Percentiles rank a stretch among this genome's conserved stretches.
Evolutionary conservation across 768 basidiomycete genomes (phyloP).

Genomic region (Hysterangium stoloniferum): DNA sequence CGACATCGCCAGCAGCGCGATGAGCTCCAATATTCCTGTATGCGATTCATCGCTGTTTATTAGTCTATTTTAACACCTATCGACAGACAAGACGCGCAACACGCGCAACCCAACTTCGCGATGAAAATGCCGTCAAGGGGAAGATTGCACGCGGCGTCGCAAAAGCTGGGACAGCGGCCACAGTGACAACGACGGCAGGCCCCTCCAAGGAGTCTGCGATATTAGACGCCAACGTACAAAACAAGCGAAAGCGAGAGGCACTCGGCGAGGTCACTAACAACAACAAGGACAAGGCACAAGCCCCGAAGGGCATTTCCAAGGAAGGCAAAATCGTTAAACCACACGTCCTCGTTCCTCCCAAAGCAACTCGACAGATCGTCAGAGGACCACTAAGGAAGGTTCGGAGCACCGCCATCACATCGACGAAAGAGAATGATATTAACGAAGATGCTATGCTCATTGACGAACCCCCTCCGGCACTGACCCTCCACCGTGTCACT

Average conservation of each 20-base stretch:
- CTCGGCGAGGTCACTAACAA: constrained; percentile 58
- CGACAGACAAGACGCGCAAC: constrained; percentile 55
- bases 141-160: constrained; percentile 35
- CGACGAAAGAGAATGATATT: constrained; percentile 12
- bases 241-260: constrained; percentile 70
- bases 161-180: constrained; percentile 42
- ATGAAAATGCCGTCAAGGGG: constrained; percentile 65
- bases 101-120: constrained; percentile 45
- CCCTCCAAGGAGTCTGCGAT: constrained; percentile 31
- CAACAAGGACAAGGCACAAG: constrained; percentile 16
- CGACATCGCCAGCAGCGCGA: neutral
- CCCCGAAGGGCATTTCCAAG: constrained; percentile 3
- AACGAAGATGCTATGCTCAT: constrained; percentile 46
- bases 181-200: constrained; percentile 40
- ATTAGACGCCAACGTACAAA: constrained; percentile 38
- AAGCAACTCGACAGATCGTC: neutral
- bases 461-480: constrained; percentile 24
- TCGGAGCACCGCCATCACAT: constrained; percentile 21
- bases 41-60: constrained; percentile 11
- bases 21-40: constrained; percentile 37
- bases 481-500: constrained; percentile 18
- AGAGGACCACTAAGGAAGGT: constrained; percentile 47
- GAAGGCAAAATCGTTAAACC: constrained; percentile 29
- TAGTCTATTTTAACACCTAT: neutral
- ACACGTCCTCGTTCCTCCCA: neutral